These are phyloP conservation scores for Botryococcus braunii DNA, from an alignment of 163 green algal species.

Conservation along the genomic window DNA sequence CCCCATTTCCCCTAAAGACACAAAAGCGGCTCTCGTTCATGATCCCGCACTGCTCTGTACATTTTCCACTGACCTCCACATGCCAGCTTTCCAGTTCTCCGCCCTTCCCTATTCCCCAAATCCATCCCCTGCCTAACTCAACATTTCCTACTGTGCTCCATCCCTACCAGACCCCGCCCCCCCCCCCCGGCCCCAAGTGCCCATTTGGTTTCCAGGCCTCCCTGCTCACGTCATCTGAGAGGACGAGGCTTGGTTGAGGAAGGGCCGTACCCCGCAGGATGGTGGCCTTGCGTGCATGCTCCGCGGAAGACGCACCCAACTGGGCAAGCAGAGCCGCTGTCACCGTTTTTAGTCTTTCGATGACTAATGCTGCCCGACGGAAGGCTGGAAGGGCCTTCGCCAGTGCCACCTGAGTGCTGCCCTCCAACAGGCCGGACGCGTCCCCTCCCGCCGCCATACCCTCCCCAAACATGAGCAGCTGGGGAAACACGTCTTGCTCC, in stretches of 20 bases:
- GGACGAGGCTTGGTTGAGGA: no score
- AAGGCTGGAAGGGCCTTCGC: constrained; percentile 2
- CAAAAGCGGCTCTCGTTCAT: no score
- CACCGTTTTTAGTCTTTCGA: not conserved
- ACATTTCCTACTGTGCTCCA: no score
- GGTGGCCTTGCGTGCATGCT: constrained; percentile 17
- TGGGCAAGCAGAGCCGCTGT: constrained; percentile 8
- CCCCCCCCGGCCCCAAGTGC: not conserved
- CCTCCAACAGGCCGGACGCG: not conserved
- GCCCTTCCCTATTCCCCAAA: no score
- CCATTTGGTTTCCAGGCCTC: no score
- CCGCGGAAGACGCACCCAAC: constrained; percentile 12
- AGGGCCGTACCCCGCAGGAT: constrained; percentile 20
- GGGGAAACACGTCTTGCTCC: not conserved
- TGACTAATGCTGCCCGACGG: not conserved
- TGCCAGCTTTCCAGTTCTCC: no score
- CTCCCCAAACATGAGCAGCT: constrained; percentile 19
- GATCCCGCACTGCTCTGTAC: no score
- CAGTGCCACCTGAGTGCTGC: constrained; percentile 1
- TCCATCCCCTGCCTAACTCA: no score
- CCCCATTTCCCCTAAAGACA: no score
- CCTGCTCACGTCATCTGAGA: no score
- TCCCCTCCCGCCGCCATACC: not conserved
- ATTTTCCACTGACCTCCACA: no score
- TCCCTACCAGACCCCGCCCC: not conserved